A percentile compares a stretch with the other conserved stretches of the same genome.
Conservation (phyloP, 2,329 filamentous ascomycete genomes). For the Alternaria solani region DNA sequence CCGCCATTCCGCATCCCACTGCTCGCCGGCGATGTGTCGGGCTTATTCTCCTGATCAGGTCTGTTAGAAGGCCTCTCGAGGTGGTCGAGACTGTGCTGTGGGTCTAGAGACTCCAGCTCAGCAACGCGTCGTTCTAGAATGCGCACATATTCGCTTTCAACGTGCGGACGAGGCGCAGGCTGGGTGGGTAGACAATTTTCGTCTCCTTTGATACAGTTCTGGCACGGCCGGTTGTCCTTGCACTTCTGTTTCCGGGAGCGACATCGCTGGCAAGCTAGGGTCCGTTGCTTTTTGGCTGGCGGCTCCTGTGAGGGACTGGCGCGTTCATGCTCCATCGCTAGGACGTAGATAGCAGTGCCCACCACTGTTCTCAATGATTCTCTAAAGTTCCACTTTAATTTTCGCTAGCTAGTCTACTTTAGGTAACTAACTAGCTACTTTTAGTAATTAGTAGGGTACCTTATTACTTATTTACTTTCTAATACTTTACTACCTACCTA, state of each 20-base stretch:
- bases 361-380: no score
- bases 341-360: no score
- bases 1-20: not conserved
- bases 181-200: constrained; percentile 64
- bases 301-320: constrained; percentile 13
- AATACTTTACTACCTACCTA: no score
- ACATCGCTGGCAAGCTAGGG: constrained; percentile 65
- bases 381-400: no score
- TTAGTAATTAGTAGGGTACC: no score
- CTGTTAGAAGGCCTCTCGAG: not conserved
- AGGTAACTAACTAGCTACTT: no score
- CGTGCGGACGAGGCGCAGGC: constrained; percentile 18
- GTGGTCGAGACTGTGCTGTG: constrained; percentile 25
- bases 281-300: constrained; percentile 23
- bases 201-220: constrained; percentile 80
- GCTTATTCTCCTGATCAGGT: not conserved
- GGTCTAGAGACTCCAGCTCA: constrained; percentile 26
- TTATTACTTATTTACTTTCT: no score
- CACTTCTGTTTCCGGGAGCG: constrained; percentile 35
- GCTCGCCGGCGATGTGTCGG: constrained; percentile 3
- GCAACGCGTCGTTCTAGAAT: constrained; percentile 26
- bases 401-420: no score
- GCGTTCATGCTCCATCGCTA: not conserved
- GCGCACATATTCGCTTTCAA: constrained; percentile 31
- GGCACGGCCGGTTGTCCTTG: constrained; percentile 30